Conservation (phyloP, 1,284 basidiomycete species). For the Cryptococcus sp. region DNA sequence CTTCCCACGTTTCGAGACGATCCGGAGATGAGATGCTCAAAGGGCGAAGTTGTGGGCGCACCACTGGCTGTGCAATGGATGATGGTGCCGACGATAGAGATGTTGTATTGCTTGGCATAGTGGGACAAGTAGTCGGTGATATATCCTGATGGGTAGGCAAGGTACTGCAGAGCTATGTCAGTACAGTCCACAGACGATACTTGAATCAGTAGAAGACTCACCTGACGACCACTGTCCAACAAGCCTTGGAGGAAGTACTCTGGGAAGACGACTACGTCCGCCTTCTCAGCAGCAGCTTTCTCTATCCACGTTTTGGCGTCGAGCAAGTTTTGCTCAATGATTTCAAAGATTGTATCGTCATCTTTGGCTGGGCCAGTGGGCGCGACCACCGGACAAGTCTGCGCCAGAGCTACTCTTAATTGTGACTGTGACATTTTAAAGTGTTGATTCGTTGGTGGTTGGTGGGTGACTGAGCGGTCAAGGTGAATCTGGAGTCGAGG, state of each 20-base stretch:
- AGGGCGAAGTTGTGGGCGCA: slow-evolving; percentile 29
- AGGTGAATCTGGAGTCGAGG: too few relatives aligned
- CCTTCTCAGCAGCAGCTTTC: slow-evolving; percentile 24
- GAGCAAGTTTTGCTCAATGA: slow-evolving; percentile 35
- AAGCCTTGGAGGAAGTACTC: slow-evolving; percentile 54
- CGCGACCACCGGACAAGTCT: slow-evolving; percentile 38
- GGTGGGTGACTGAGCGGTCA: too few relatives aligned
- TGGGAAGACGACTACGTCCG: slow-evolving; percentile 50
- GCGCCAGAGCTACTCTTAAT: slow-evolving; percentile 45
- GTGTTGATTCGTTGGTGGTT: too few relatives aligned
- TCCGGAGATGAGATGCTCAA: slow-evolving; percentile 29
- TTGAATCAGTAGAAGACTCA: slow-evolving; percentile 20
- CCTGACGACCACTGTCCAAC: slow-evolving; percentile 39
- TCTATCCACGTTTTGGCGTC: slow-evolving; percentile 25
- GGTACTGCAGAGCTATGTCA: slow-evolving; percentile 32
- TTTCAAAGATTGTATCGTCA: slow-evolving; percentile 31
- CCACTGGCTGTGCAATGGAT: slow-evolving; percentile 32
- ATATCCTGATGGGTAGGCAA: slow-evolving; percentile 38
- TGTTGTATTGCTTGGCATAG: slow-evolving; percentile 31
- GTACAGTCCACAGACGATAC: too few relatives aligned
- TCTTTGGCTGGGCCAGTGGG: slow-evolving; percentile 18
- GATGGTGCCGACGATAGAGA: slow-evolving; percentile 45
- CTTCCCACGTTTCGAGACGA: neutral
- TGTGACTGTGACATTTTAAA: too few relatives aligned
- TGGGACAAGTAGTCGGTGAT: slow-evolving; percentile 29